Conservation (phyloP, 177 flowering plant species). For the Vitis hybrid region DNA sequence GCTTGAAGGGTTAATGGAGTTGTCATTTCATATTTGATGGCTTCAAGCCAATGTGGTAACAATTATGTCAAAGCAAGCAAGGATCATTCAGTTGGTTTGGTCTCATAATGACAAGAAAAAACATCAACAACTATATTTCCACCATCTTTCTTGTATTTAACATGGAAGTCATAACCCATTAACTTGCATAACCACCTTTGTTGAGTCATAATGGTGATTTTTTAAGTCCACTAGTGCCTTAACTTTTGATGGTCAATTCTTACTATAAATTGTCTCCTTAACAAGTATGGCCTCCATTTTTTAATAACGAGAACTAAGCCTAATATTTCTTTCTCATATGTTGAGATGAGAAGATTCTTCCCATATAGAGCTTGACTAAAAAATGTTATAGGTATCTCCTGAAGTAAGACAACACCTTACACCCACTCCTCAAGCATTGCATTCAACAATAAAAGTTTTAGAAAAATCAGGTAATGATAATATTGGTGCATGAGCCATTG, state of each 20-base stretch:
- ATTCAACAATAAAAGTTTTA: not conserved
- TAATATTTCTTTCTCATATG: constrained; percentile 17
- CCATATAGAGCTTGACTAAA: not conserved
- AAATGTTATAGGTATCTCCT: not conserved
- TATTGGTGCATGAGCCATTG: not conserved
- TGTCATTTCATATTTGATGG: not conserved
- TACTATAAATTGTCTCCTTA: constrained; percentile 4
- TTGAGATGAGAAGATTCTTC: not conserved
- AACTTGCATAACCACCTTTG: constrained; percentile 7
- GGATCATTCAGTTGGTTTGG: not conserved
- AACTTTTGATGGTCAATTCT: constrained; percentile 8
- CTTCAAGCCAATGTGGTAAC: not conserved
- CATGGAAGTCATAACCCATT: too few species aligned
- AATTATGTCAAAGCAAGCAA: not conserved
- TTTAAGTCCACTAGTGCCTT: constrained; percentile 3
- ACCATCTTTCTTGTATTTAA: not conserved
- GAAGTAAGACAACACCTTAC: constrained; percentile 7
- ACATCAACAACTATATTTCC: not conserved
- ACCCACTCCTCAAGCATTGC: not conserved
- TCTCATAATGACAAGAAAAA: not conserved
- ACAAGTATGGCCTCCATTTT: constrained; percentile 15
- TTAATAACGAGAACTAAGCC: constrained; percentile 1
- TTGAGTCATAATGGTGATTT: not conserved
- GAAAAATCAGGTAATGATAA: constrained; percentile 6
- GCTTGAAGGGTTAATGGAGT: not conserved